These are phyloP conservation scores for Kodamaea anthophila DNA, from an alignment of 1,139 yeast genomes.

Conservation along the genomic window DNA sequence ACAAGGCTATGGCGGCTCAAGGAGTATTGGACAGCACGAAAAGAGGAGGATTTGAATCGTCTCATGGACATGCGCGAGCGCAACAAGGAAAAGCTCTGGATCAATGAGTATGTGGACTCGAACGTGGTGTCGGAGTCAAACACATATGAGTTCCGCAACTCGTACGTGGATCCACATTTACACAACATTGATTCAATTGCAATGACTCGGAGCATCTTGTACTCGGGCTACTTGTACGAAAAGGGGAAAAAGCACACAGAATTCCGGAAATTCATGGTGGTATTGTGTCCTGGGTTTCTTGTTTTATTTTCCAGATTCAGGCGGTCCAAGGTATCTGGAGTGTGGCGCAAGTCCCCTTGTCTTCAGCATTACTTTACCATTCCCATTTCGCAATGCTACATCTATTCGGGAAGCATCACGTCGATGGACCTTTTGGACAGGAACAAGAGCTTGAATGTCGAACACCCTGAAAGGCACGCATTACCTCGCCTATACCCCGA, in stretches of 20 bases:
- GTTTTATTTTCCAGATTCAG: slow-evolving; percentile 44
- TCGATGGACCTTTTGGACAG: slow-evolving; percentile 49
- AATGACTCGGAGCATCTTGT: slow-evolving; percentile 52
- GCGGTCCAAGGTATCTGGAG: slow-evolving; percentile 42
- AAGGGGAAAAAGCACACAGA: slow-evolving; percentile 65
- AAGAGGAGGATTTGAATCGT: slow-evolving; percentile 34
- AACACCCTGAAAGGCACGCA: slow-evolving; percentile 49
- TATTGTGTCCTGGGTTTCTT: slow-evolving; percentile 66
- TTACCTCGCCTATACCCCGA: slow-evolving; percentile 71
- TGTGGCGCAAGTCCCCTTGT: slow-evolving; percentile 37
- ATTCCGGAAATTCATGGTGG: slow-evolving; percentile 55
- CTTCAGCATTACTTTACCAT: slow-evolving; percentile 50
- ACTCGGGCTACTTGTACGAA: slow-evolving; percentile 60
- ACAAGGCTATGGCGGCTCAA: slow-evolving; percentile 36
- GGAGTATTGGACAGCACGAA: slow-evolving; percentile 55
- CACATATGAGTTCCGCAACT: slow-evolving; percentile 50
- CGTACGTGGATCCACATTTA: slow-evolving; percentile 46
- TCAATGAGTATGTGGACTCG: slow-evolving; percentile 56
- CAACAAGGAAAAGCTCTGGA: slow-evolving; percentile 43
- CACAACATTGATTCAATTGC: slow-evolving; percentile 55
- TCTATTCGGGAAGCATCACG: slow-evolving; percentile 66
- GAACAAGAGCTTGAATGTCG: slow-evolving; percentile 38
- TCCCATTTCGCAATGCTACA: slow-evolving; percentile 61
- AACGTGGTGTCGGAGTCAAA: slow-evolving; percentile 44
- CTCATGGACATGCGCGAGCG: slow-evolving; percentile 33